Conservation (phyloP, 1,139 yeast species). For the Candida gigantensis region DNA sequence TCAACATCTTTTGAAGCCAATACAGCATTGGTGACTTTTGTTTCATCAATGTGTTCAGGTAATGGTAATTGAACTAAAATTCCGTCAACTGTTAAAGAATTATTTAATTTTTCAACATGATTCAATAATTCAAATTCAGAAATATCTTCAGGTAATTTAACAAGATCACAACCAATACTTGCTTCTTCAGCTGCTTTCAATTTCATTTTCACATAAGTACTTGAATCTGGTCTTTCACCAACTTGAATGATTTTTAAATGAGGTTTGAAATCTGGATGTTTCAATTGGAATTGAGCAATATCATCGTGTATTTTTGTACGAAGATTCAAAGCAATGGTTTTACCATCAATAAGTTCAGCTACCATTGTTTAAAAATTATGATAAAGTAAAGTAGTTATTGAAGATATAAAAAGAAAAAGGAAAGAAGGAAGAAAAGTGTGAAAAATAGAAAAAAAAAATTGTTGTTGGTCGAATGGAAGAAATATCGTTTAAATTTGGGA, state of each 20-base stretch:
- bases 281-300: conserved; percentile 53
- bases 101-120: conserved; percentile 63
- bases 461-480: not conserved
- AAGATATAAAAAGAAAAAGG: conserved; percentile 4
- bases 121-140: conserved; percentile 60
- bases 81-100: conserved; percentile 75
- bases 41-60: conserved; percentile 80
- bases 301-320: conserved; percentile 54
- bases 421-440: conserved; percentile 3
- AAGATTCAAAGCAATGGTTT: conserved; percentile 60
- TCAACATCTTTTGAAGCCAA: conserved; percentile 86
- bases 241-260: conserved; percentile 84
- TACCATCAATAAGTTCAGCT: conserved; percentile 63
- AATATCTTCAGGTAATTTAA: conserved; percentile 64
- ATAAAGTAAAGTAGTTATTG: not conserved
- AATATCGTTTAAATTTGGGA: not conserved
- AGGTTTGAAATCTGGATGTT: conserved; percentile 69
- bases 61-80: conserved; percentile 89
- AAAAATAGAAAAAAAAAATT: not conserved
- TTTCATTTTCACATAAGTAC: conserved; percentile 95
- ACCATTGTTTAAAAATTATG: conserved; percentile 25
- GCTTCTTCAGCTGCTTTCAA: conserved; percentile 89
- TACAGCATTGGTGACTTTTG: conserved; percentile 75
- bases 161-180: conserved; percentile 67
- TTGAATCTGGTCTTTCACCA: conserved; percentile 86